A percentile compares a stretch with the other conserved stretches of the same genome.
Conservation (phyloP, 169 alveolate genomes). For the Eimeria brunetti region DNA sequence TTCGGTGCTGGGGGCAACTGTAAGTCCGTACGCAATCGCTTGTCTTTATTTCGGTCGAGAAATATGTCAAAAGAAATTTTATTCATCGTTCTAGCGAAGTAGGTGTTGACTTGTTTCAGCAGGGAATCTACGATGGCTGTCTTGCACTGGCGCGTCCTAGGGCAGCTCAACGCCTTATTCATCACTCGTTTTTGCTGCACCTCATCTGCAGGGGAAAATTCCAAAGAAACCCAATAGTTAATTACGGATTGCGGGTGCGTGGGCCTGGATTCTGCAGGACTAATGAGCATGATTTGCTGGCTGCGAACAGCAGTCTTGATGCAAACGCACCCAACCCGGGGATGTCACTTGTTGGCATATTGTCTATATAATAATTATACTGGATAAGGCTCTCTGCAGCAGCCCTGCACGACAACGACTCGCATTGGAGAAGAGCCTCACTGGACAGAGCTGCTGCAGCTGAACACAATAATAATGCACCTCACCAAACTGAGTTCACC, state of each 20-base stretch:
- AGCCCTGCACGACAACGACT: constrained; percentile 83
- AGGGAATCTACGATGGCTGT: constrained; percentile 87
- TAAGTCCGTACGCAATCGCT: constrained; percentile 86
- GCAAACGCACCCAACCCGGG: constrained; percentile 88
- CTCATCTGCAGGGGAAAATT: constrained; percentile 79
- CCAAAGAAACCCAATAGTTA: not conserved
- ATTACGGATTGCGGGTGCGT: not conserved
- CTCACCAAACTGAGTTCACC: not conserved
- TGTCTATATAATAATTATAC: constrained; percentile 93
- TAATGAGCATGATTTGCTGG: not conserved
- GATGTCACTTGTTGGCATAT: constrained; percentile 93
- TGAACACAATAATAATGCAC: not conserved
- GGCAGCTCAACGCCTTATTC: constrained; percentile 75
- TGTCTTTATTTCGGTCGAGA: constrained; percentile 85
- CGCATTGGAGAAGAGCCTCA: not conserved
- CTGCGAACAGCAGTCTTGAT: not conserved
- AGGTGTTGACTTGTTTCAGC: constrained; percentile 90
- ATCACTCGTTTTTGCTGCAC: constrained; percentile 90
- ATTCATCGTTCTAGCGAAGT: constrained; percentile 94
- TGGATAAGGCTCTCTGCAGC: constrained; percentile 93
- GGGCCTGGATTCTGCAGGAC: not conserved
- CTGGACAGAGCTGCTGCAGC: not conserved
- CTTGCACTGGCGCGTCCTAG: constrained; percentile 73
- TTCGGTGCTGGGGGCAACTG: constrained; percentile 88
- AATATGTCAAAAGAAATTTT: constrained; percentile 93